Percentiles rank a stretch among this genome's conserved stretches.
Conservation (phyloP, 257 asterid genomes). For the Primulina tabacum region DNA sequence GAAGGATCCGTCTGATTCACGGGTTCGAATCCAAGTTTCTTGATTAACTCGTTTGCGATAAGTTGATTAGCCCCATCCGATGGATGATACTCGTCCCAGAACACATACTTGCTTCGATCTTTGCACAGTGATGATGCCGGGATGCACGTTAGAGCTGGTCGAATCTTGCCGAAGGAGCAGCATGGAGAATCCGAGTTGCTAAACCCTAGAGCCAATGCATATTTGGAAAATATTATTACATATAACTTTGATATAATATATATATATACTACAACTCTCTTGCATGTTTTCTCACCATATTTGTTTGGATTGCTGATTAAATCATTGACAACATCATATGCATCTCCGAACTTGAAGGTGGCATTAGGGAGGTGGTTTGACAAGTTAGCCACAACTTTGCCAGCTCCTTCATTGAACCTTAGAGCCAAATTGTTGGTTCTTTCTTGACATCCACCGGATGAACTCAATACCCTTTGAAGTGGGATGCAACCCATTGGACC, state of each 20-base stretch:
- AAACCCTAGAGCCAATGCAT: conserved; percentile 47
- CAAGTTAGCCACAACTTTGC: conserved; percentile 41
- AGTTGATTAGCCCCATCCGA: conserved; percentile 71
- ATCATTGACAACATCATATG: conserved; percentile 78
- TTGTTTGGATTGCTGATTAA: conserved; percentile 56
- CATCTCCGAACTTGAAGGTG: conserved; percentile 68
- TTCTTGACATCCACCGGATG: conserved; percentile 66
- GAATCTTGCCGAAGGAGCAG: conserved; percentile 75
- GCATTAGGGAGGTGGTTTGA: conserved; percentile 61
- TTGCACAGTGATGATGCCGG: conserved; percentile 75
- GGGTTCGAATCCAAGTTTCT: conserved; percentile 47
- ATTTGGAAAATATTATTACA: background rate
- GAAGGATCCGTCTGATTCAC: conserved; percentile 33
- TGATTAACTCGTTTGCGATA: conserved; percentile 65
- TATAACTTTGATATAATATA: background rate
- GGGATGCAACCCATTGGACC: conserved; percentile 99
- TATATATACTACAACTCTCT: background rate
- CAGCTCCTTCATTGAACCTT: conserved; percentile 51
- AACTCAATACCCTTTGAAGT: conserved; percentile 72
- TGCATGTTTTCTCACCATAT: conserved; percentile 42
- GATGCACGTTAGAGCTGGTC: conserved; percentile 81
- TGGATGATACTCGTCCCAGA: conserved; percentile 96
- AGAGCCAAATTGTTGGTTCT: conserved; percentile 68
- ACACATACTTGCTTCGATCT: conserved; percentile 86
- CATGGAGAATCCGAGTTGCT: conserved; percentile 78